These are phyloP conservation scores for Leavenworthia alabamica DNA, from an alignment of 345 rosid genomes.

Conservation along the genomic window DNA sequence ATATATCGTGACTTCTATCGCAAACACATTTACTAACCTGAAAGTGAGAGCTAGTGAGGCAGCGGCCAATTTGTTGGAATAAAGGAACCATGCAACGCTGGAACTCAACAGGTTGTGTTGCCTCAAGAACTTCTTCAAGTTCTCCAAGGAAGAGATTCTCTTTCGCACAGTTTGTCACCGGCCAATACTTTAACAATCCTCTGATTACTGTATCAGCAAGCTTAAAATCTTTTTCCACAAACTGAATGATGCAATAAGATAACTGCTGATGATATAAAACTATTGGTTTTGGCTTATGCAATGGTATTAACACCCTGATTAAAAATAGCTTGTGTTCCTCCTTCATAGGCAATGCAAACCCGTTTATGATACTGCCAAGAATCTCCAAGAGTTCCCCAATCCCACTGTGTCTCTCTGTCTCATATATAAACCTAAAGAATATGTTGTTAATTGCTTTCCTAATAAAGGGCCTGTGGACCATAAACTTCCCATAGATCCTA, in stretches of 20 bases:
- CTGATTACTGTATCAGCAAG: slow-evolving; percentile 81
- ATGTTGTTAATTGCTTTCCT: slow-evolving; percentile 83
- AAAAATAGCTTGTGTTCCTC: slow-evolving; percentile 88
- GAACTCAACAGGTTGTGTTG: slow-evolving; percentile 76
- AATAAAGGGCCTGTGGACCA: slow-evolving; percentile 88
- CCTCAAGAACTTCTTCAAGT: slow-evolving; percentile 93
- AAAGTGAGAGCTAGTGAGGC: slow-evolving; percentile 86
- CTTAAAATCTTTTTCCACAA: slow-evolving; percentile 91
- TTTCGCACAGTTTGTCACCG: slow-evolving; percentile 78
- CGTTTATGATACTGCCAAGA: slow-evolving; percentile 86
- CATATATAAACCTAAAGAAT: slow-evolving; percentile 78
- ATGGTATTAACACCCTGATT: slow-evolving; percentile 77
- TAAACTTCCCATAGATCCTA: slow-evolving; percentile 86
- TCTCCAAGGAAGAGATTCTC: slow-evolving; percentile 92
- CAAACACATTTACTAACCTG: slow-evolving; percentile 42
- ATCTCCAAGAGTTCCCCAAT: slow-evolving; percentile 83
- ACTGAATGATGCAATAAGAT: slow-evolving; percentile 80
- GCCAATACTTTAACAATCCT: slow-evolving; percentile 92
- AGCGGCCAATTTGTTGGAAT: slow-evolving; percentile 72
- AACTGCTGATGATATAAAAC: slow-evolving; percentile 77
- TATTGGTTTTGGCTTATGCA: slow-evolving; percentile 82
- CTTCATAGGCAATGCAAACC: slow-evolving; percentile 94
- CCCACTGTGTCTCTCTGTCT: slow-evolving; percentile 85
- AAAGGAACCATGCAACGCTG: slow-evolving; percentile 88
- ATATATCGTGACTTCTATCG: background rate